These are phyloP conservation scores for Aspergillus leporis DNA, from an alignment of 495 filamentous ascomycete genomes.

Conservation along the genomic window DNA sequence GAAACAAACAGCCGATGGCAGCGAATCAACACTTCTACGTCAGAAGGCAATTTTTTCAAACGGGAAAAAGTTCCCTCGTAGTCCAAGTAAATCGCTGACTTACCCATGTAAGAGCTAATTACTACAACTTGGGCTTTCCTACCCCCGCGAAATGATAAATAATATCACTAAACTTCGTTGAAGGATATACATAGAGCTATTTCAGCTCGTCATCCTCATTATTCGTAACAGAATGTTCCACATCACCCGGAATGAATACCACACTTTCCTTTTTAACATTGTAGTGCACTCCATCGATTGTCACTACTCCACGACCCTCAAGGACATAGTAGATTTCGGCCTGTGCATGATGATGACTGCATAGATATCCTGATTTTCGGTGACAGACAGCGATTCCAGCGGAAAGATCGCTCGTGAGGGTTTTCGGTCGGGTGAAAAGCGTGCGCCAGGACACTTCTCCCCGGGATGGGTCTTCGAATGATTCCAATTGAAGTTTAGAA, in stretches of 20 bases:
- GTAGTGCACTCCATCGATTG: slow-evolving; percentile 28
- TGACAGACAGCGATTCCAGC: slow-evolving; percentile 37
- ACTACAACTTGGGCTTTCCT: slow-evolving; percentile 4
- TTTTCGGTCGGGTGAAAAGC: slow-evolving; percentile 31
- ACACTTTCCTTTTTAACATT: slow-evolving; percentile 24
- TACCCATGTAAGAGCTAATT: too few species aligned
- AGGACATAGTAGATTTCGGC: slow-evolving; percentile 42
- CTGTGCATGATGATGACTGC: slow-evolving; percentile 34
- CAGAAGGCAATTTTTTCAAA: too few species aligned
- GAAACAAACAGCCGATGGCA: too few species aligned
- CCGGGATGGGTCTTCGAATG: slow-evolving; percentile 16
- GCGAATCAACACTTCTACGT: too few species aligned
- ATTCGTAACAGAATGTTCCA: slow-evolving; percentile 39
- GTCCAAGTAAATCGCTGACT: background rate
- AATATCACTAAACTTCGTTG: slow-evolving; percentile 33
- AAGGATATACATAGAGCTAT: slow-evolving; percentile 43
- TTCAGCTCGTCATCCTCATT: slow-evolving; percentile 18
- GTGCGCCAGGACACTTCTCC: slow-evolving; percentile 38
- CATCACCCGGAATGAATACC: slow-evolving; percentile 38
- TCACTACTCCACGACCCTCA: slow-evolving; percentile 28
- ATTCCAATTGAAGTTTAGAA: slow-evolving; percentile 13
- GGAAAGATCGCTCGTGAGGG: slow-evolving; percentile 26
- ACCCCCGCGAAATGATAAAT: slow-evolving; percentile 29
- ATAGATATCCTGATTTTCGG: slow-evolving; percentile 26
- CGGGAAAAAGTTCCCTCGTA: background rate